Conservation (phyloP, 805 yeast species). For the Hanseniaspora mollemarum region DNA sequence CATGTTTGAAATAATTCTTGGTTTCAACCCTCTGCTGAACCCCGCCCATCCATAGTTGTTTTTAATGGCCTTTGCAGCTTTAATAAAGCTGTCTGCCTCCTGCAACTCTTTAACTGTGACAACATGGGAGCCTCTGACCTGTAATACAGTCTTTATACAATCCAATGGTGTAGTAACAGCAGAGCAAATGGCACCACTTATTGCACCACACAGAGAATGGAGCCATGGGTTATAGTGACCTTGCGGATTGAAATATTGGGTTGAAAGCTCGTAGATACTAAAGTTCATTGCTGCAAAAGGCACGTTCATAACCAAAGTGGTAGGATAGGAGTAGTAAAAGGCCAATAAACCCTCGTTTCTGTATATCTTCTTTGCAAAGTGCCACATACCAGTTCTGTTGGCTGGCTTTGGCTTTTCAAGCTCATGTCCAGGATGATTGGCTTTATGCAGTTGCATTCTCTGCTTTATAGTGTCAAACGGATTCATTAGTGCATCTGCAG, state of each 20-base stretch:
- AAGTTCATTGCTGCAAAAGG: constrained; percentile 94
- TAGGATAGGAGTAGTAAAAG: constrained; percentile 85
- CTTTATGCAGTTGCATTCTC: constrained; percentile 64
- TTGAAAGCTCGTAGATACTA: constrained; percentile 76
- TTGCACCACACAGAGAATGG: constrained; percentile 86
- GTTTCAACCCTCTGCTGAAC: constrained; percentile 74
- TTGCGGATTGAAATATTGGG: constrained; percentile 68
- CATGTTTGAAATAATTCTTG: constrained; percentile 82
- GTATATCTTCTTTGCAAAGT: constrained; percentile 36
- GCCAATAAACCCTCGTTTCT: constrained; percentile 60
- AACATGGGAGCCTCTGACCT: constrained; percentile 52
- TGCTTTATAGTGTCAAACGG: constrained; percentile 94
- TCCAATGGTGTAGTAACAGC: constrained; percentile 91
- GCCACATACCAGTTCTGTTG: constrained; percentile 21
- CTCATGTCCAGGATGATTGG: constrained; percentile 16
- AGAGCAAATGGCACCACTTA: constrained; percentile 91
- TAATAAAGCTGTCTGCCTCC: constrained; percentile 50
- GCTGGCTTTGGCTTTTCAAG: constrained; percentile 18
- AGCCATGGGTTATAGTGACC: constrained; percentile 73
- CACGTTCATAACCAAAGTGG: constrained; percentile 79
- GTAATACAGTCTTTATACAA: constrained; percentile 82
- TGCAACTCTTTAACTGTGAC: constrained; percentile 34
- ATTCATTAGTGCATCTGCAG: constrained; percentile 91
- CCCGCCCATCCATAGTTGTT: constrained; percentile 50
- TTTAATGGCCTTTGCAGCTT: constrained; percentile 61